These are phyloP conservation scores for Sordariomycetes sp. DNA, from an alignment of 2,329 filamentous ascomycete species.

Conservation along the genomic window DNA sequence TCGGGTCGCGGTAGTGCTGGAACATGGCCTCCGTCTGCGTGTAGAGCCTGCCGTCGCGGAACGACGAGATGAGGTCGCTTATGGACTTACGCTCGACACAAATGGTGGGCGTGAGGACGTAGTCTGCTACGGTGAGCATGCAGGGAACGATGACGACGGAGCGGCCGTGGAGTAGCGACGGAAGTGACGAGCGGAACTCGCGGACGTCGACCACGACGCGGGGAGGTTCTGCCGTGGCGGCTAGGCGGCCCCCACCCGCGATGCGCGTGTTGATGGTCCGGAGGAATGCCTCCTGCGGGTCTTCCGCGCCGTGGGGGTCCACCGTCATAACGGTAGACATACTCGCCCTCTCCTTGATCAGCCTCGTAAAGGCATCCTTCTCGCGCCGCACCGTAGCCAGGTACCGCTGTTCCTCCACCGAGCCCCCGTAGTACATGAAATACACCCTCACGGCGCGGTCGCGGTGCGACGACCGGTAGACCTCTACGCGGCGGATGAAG, in stretches of 20 bases:
- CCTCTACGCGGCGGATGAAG: constrained; percentile 88
- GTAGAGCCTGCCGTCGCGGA: constrained; percentile 84
- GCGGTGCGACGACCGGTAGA: constrained; percentile 88
- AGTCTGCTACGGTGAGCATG: constrained; percentile 93
- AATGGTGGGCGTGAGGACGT: constrained; percentile 80
- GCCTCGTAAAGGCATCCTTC: constrained; percentile 88
- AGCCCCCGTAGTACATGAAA: constrained; percentile 91
- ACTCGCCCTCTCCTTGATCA: constrained; percentile 85
- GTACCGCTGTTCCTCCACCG: constrained; percentile 91
- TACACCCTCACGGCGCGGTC: constrained; percentile 85
- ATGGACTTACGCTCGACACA: constrained; percentile 93
- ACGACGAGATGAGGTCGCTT: constrained; percentile 79
- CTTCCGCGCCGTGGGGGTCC: constrained; percentile 51
- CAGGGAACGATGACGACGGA: constrained; percentile 84
- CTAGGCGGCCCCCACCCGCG: constrained; percentile 76
- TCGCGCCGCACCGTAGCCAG: constrained; percentile 81
- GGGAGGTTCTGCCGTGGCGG: constrained; percentile 74
- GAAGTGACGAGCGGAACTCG: constrained; percentile 87
- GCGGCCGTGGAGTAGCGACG: constrained; percentile 79
- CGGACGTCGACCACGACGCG: constrained; percentile 90
- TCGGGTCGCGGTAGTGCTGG: constrained; percentile 74
- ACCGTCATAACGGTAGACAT: constrained; percentile 83
- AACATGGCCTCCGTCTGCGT: constrained; percentile 91
- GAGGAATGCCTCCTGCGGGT: constrained; percentile 83
- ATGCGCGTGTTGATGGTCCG: constrained; percentile 95